Evolutionary conservation across 2,329 filamentous ascomycete genomes (phyloP), one percentile per base, ranked within the genome.

Genomic region (Ophiostoma pallidulum): DNA sequence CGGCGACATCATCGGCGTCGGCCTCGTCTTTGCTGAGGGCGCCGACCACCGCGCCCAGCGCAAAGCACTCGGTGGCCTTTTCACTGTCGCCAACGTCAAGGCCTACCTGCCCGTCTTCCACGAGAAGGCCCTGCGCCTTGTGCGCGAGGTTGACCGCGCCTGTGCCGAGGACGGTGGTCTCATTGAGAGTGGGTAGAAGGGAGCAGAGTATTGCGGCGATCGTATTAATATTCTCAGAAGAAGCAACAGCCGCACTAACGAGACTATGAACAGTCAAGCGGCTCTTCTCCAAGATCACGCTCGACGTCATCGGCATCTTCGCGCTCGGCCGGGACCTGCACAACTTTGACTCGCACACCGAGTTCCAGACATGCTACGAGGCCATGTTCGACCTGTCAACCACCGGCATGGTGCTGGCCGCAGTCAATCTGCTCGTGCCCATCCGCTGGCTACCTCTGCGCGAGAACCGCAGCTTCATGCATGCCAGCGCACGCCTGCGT

Each of bases 391-490:
- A 62, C 13, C 60, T 61, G 16, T 44, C 54, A 0, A 48, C 50
- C 0, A 13, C 16, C 2, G 46, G 46, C 29, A 49, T 49, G 42
- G 6, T 40, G 4, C 42, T 49, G 19, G 46, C 49, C 4, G 46
- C 46, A 14, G 20, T 51, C 28, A 50, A 48, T 29, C 50, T 47
- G 3, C 12, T 51, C 8, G 5, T 55, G 3, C 54, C 54, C 0
- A 29, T 54, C 26, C 49, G 52, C 0, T 62, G 66, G 56, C 52
- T 70, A 4, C 68, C 68, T 0, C 32, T 70, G 0, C 47, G 63
- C 37, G 64, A 64, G 2, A 72, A 72, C 48, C 57, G 54, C 6
- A 54, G 49, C 4, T 71, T 69, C 50, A 50, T 66, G n/a, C 45
- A 45, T 2, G 64, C 64, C 2, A 62, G 60, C 16, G 42, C 50